phyloP scores from a whole-genome alignment of 2,329 filamentous ascomycete genomes.

The Didymellaceae sp. region DNA sequence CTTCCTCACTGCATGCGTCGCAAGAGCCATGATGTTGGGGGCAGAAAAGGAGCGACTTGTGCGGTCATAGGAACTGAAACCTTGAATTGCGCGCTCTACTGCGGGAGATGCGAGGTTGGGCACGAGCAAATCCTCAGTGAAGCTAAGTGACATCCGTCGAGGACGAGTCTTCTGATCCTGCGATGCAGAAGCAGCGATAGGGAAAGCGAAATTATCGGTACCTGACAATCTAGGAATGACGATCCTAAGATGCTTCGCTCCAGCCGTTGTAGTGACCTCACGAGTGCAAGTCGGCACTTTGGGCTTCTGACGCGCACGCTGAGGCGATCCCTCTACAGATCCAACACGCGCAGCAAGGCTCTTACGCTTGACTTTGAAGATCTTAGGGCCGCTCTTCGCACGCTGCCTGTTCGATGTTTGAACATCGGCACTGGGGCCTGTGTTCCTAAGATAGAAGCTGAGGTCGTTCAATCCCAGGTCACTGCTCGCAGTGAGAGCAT shows the following conservation, averaged over 20 bases:
- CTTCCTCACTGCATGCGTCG: conserved; percentile 19
- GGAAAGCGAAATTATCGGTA: conserved; percentile 12
- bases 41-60: conserved; percentile 19
- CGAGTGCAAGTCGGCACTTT: conserved; percentile 33
- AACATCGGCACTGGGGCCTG: conserved; percentile 31
- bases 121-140: conserved; percentile 39
- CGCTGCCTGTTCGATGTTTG: conserved; percentile 16
- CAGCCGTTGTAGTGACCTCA: conserved; percentile 37
- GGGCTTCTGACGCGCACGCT: conserved; percentile 22
- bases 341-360: conserved; percentile 31
- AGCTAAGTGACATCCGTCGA: conserved; percentile 26
- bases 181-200: conserved; percentile 8
- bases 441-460: conserved; percentile 39
- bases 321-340: conserved; percentile 30
- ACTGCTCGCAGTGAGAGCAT: conserved; percentile 36
- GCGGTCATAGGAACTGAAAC: conserved; percentile 13
- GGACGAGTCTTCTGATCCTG: conserved; percentile 18
- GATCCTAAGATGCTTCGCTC: conserved; percentile 41
- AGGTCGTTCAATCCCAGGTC: conserved; percentile 39
- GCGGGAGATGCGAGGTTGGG: conserved; percentile 28
- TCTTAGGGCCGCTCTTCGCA: conserved; percentile 27
- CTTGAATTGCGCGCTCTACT: conserved; percentile 17
- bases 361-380: conserved; percentile 37
- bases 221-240: conserved; percentile 30
- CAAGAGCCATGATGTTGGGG: conserved; percentile 13